phyloP scores from a whole-genome alignment of 768 basidiomycete species.

The Boletus insuetus region DNA sequence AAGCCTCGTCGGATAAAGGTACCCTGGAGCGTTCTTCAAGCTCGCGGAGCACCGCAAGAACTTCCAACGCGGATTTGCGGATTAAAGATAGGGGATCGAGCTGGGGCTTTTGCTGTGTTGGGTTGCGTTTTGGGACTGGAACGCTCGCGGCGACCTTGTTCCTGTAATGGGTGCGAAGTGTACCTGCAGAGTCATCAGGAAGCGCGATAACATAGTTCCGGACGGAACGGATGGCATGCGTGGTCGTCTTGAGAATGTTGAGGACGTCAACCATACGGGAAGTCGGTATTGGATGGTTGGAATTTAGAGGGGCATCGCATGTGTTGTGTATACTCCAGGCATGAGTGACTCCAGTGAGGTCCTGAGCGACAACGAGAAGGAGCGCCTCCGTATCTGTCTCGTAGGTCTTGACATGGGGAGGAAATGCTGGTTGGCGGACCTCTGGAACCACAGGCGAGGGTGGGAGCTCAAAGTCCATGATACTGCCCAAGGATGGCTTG shows the following conservation, averaged over 20 bases:
- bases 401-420: conserved; percentile 59
- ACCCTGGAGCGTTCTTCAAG: conserved; percentile 78
- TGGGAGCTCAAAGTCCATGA: conserved; percentile 59
- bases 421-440: conserved; percentile 41
- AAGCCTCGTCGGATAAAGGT: conserved; percentile 77
- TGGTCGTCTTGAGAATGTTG: conserved; percentile 71
- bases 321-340: conserved; percentile 55
- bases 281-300: conserved; percentile 7
- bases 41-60: conserved; percentile 73
- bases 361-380: conserved; percentile 74
- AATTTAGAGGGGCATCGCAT: conserved; percentile 10
- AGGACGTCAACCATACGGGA: conserved; percentile 56
- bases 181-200: conserved; percentile 67
- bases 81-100: conserved; percentile 67
- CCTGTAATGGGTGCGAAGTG: conserved; percentile 57
- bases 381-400: conserved; percentile 77
- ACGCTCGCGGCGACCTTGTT: conserved; percentile 41
- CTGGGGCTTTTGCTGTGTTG: conserved; percentile 33
- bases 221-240: conserved; percentile 75
- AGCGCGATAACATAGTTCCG: conserved; percentile 81
- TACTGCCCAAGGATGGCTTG: conserved; percentile 39
- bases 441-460: conserved; percentile 63
- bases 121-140: conserved; percentile 35
- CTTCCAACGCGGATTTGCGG: conserved; percentile 77
- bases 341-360: conserved; percentile 59